These are phyloP conservation scores for Calocybe indica DNA, from an alignment of 768 basidiomycete species.

Conservation along the genomic window DNA sequence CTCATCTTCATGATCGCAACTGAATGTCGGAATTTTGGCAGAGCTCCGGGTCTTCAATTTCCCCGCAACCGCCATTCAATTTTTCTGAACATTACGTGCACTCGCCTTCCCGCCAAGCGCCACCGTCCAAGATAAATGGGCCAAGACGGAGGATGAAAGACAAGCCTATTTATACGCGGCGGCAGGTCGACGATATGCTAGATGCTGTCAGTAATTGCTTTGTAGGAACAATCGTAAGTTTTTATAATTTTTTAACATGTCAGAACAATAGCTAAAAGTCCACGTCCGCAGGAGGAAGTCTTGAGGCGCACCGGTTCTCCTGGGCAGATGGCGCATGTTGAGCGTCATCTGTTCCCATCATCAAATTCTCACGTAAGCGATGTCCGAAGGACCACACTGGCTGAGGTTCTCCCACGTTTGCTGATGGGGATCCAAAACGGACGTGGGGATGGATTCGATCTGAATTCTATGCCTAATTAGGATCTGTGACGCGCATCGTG, in stretches of 20 bases:
- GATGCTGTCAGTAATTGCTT: constrained; percentile 8
- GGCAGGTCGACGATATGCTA: constrained; percentile 10
- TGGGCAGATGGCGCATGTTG: background rate
- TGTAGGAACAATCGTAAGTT: constrained; percentile 7
- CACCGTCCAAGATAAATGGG: constrained; percentile 1
- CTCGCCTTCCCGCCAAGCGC: constrained; percentile 1
- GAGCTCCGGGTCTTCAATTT: too few relatives aligned
- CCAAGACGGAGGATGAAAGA: constrained; percentile 8
- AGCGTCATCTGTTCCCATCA: too few relatives aligned
- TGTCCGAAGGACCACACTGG: constrained; percentile 3
- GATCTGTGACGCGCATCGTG: too few relatives aligned
- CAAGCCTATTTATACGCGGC: constrained; percentile 9
- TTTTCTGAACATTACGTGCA: background rate
- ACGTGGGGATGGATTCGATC: constrained; percentile 1
- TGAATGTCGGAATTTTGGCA: too few relatives aligned
- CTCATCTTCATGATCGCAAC: too few relatives aligned
- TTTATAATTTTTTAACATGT: background rate
- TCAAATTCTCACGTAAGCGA: background rate
- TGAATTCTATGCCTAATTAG: too few relatives aligned
- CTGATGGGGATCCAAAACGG: constrained; percentile 7
- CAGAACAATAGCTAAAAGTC: background rate
- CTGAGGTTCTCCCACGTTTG: constrained; percentile 4
- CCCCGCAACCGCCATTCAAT: too few relatives aligned
- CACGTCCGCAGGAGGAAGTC: constrained; percentile 5
- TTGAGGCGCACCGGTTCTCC: constrained; percentile 3